A percentile compares a stretch with the other conserved stretches of the same genome.
phyloP scores from a whole-genome alignment of 139 green algal species.

The Picochlorum sp. region DNA sequence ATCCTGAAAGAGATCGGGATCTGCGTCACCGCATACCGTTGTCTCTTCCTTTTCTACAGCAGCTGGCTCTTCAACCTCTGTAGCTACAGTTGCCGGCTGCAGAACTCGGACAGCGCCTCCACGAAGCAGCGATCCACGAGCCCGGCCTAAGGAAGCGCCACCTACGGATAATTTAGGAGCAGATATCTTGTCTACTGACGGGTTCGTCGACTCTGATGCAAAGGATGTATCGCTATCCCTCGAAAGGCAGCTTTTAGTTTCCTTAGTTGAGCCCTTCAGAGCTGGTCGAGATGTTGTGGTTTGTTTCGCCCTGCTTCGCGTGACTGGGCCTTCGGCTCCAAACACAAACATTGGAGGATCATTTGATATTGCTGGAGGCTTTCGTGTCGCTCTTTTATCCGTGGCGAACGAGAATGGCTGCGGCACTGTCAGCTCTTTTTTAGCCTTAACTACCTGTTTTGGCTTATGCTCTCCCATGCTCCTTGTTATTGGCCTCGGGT shows the following conservation, averaged over 20 bases:
- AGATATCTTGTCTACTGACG: too few species aligned
- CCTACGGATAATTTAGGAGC: too few species aligned
- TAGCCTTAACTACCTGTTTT: not conserved
- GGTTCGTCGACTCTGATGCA: too few species aligned
- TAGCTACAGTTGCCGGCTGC: not conserved
- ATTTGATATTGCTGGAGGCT: not conserved
- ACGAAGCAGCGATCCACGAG: not conserved
- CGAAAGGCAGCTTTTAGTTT: too few species aligned
- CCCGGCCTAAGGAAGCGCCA: too few species aligned
- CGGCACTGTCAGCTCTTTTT: conserved; percentile 30
- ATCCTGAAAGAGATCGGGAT: not conserved
- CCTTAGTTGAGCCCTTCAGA: not conserved
- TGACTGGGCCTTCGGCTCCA: not conserved
- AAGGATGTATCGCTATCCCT: too few species aligned
- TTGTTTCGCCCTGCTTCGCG: not conserved
- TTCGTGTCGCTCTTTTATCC: conserved; percentile 14
- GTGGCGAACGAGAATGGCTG: conserved; percentile 37
- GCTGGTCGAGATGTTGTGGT: not conserved
- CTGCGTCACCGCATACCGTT: not conserved
- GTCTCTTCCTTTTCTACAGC: not conserved
- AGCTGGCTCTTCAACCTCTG: not conserved
- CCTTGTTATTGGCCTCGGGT: not conserved
- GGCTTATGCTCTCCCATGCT: not conserved
- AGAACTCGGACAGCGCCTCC: not conserved
- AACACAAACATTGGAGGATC: not conserved